Evolutionary conservation across 495 filamentous ascomycete species (phyloP), one percentile per base, ranked within the genome.

Genomic region (Melanomma pulvis-pyrius): DNA sequence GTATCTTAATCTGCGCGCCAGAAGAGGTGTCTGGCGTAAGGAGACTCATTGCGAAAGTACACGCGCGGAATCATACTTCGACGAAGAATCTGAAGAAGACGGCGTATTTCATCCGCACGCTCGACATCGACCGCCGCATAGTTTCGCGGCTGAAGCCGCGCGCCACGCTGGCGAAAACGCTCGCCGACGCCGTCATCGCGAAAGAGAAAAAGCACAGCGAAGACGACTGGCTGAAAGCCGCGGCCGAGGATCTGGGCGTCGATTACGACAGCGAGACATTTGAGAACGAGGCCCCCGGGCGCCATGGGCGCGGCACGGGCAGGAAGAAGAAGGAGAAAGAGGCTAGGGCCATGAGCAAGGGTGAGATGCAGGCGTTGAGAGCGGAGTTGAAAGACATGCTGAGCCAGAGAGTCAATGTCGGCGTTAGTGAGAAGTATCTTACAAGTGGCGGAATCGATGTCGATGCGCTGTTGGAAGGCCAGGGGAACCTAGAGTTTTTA

Each of bases 221-320:
- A 67, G 91, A 96, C 65, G 87, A 91, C 61, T 96, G 91, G 89
- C 76, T 98, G 59, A 84, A 84, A 34, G 82, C 82, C 13, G 94
- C 93, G 0, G 96, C 94, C 1, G 92, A 97, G 54, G 94, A 98
- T 66, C 83, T 98, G 2, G 94, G 94, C 1, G 90, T 98, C 6
- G 94, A 97, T 25, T 93, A 93, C 72, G 92, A 97, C 71, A 90
- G 87, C 67, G 92, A 97, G 22, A 90, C 92, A 52, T 88, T 94
- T 52, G 87, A 89, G 63, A 77, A 80, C 44, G 72, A 74, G 21
- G 81, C 78, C 12, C 78, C 78, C 52, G 86, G 87, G 71, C 84
- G 84, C 56, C 86, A 88, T 7, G 85, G 90, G 44, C 77, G 82
- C 29, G 90, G 90, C 2, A 81, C 77, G 22, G 90, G 88, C 9